Evolutionary conservation across 1,284 basidiomycete species (phyloP), one percentile per base, ranked within the genome.

Genomic region (Paramarasmius palmivorus): DNA sequence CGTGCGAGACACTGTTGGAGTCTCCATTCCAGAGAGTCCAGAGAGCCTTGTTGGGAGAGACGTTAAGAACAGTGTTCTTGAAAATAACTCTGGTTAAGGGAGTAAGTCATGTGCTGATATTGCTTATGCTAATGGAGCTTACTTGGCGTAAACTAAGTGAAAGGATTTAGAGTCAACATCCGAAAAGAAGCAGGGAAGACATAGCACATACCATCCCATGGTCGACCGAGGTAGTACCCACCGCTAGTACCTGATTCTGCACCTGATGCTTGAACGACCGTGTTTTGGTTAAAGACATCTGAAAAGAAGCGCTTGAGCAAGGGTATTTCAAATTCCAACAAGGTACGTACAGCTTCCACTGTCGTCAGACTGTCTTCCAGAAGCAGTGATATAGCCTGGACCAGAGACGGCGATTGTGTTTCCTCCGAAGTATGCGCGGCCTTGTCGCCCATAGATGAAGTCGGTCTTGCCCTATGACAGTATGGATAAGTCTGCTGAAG

Each of bases 251-350:
- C 65, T 1, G 71, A 70, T 14, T 67, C 66, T 3, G 75, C 75
- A 34, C 72, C 72, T 3, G 74, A 67, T 1, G 79, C 78, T 36
- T 77, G 70, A 35, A 79, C 66, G 38, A 81, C 73, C 2, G 68
- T 74, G 61, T 80, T 79, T 39, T 71, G 63, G 57, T 81, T 73
- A 55, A 79, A 76, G 0, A 79, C 71, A 59, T 79, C 77, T 79
- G n/a, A n/a, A 39, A 15, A 7, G 23, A 4, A 17, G 10, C 12
- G 3, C 12, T 7, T 17, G 45, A 22, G 9, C 25, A 4, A 32
- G 6, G n/a, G n/a, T 2, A 36, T 19, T 44, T 47, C 47, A 47
- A 36, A 2, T 12, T 26, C 9, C 9, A 3, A 34, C 26, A 42
- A 44, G 56, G 12, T 5, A 57, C 72, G 58, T 56, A 79, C 75